Conservation (phyloP, 257 asterid genomes). For the Rehmannia glutinosa region DNA sequence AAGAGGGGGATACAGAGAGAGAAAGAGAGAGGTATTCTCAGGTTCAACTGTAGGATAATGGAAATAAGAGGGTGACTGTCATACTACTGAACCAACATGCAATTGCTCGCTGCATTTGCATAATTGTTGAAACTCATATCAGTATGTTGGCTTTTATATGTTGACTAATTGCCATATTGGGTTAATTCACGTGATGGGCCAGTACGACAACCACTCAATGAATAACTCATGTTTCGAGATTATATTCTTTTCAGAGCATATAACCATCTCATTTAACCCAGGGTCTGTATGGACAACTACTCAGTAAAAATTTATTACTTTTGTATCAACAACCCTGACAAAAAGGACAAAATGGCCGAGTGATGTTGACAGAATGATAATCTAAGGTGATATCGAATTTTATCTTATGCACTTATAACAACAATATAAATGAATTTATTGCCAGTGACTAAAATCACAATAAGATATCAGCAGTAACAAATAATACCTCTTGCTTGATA, state of each 20-base stretch:
- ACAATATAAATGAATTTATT: no score
- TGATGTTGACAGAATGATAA: not conserved
- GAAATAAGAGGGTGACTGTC: not conserved
- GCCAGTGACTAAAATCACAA: no score
- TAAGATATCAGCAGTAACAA: not conserved
- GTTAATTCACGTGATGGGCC: not conserved
- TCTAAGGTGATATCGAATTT: not conserved
- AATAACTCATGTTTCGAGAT: not conserved
- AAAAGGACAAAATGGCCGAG: no score
- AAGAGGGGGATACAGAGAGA: no score
- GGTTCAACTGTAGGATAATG: not conserved
- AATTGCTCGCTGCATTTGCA: not conserved
- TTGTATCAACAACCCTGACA: not conserved
- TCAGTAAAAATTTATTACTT: not conserved
- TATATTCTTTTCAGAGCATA: not conserved
- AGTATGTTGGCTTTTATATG: not conserved
- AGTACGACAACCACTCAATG: not conserved
- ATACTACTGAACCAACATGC: no score
- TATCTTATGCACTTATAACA: no score
- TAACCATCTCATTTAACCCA: not conserved
- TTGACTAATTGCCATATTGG: not conserved
- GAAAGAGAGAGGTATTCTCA: not conserved
- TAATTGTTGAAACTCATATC: not conserved
- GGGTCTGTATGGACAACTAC: not conserved
- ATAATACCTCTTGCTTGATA: constrained; percentile 47